These are phyloP conservation scores for Penicillium vulpinum DNA, from an alignment of 2,329 filamentous ascomycete species.

Conservation along the genomic window DNA sequence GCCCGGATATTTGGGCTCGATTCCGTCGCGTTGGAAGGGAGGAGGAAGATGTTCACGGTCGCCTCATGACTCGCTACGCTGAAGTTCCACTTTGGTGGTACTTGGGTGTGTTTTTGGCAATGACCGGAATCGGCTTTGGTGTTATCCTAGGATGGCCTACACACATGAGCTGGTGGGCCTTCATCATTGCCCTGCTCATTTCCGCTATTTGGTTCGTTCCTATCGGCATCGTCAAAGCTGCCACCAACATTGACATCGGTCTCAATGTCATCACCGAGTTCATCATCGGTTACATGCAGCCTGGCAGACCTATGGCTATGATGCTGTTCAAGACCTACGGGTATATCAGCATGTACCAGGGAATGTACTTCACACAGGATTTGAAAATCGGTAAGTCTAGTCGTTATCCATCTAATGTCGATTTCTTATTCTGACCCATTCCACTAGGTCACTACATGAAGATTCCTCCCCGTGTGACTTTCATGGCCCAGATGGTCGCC, in stretches of 20 bases:
- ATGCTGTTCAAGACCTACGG: slow-evolving; percentile 79
- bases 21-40: slow-evolving; percentile 59
- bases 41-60: slow-evolving; percentile 55
- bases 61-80: slow-evolving; percentile 59
- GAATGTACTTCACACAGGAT: slow-evolving; percentile 64
- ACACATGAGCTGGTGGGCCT: slow-evolving; percentile 71
- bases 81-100: slow-evolving; percentile 62
- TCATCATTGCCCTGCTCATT: slow-evolving; percentile 65
- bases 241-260: slow-evolving; percentile 65
- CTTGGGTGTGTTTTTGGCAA: slow-evolving; percentile 45
- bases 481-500: slow-evolving; percentile 53
- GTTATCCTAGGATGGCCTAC: slow-evolving; percentile 59
- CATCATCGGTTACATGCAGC: slow-evolving; percentile 71
- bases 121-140: slow-evolving; percentile 53
- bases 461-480: slow-evolving; percentile 52
- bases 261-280: slow-evolving; percentile 74
- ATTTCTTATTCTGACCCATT: background rate
- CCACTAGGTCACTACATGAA: slow-evolving; percentile 62
- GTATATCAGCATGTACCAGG: slow-evolving; percentile 67
- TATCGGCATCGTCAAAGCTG: slow-evolving; percentile 64
- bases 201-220: slow-evolving; percentile 65
- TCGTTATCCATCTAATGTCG: background rate
- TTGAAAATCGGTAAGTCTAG: slow-evolving; percentile 56
- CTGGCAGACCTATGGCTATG: slow-evolving; percentile 68
- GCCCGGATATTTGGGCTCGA: slow-evolving; percentile 65